Conservation (phyloP, 495 filamentous ascomycete species). For the Talaromyces liani region DNA sequence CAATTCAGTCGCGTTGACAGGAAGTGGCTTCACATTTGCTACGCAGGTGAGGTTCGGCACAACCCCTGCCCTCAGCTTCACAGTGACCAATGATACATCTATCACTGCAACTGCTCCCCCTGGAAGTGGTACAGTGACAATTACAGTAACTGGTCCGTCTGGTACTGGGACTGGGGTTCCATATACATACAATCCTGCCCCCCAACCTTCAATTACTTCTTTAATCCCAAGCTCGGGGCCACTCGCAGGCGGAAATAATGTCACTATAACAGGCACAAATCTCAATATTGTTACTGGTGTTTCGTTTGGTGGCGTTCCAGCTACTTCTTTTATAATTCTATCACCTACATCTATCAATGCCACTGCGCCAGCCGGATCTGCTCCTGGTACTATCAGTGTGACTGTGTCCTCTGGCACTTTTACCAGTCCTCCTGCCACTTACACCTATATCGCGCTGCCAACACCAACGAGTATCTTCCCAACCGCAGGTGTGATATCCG, state of each 20-base stretch:
- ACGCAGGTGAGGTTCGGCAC: not conserved
- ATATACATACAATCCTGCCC: not conserved
- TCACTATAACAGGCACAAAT: constrained; percentile 3
- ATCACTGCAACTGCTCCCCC: constrained; percentile 1
- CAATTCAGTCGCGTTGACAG: not conserved
- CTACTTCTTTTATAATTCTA: not conserved
- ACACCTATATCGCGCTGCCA: not conserved
- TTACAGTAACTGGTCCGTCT: not conserved
- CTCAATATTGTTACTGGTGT: not conserved
- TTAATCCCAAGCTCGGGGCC: not conserved
- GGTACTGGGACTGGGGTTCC: not conserved
- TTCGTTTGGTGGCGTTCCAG: not conserved
- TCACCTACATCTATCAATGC: not conserved
- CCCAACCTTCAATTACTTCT: not conserved
- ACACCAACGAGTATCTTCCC: not conserved
- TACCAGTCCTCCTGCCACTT: not conserved
- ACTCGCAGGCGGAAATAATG: not conserved
- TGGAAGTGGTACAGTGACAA: not conserved
- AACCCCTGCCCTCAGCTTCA: not conserved
- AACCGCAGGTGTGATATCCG: not conserved
- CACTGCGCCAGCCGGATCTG: not conserved
- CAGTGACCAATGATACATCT: not conserved
- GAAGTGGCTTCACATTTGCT: not conserved
- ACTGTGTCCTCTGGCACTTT: not conserved
- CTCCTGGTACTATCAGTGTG: not conserved